Evolutionary conservation across 78 protist genomes (phyloP).

Genomic region (Emiliania huxleyi): DNA sequence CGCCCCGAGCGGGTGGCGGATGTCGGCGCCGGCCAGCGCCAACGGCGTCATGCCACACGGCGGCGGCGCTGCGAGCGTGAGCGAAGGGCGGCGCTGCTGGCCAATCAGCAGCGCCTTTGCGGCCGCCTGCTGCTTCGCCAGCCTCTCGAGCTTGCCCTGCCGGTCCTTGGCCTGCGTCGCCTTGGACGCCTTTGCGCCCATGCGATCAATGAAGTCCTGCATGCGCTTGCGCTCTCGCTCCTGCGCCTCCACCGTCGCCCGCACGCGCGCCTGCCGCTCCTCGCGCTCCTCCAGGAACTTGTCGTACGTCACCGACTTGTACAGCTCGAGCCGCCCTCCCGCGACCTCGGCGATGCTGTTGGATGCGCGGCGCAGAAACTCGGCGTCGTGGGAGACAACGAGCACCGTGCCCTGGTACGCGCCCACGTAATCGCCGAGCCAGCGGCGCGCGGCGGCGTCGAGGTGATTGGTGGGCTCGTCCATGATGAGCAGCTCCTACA

Average conservation of each 20-base stretch:
- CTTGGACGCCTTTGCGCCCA: slow-evolving; percentile 6
- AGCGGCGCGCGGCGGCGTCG: neutral
- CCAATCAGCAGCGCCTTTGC: neutral
- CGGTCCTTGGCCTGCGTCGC: neutral
- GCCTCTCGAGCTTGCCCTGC: neutral
- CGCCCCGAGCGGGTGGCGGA: neutral
- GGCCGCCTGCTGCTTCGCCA: neutral
- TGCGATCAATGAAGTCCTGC: neutral
- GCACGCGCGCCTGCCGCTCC: neutral
- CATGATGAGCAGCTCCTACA: neutral
- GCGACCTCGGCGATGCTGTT: neutral
- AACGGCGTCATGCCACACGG: neutral
- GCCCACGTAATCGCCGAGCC: neutral
- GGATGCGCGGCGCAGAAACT: neutral
- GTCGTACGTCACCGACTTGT: neutral
- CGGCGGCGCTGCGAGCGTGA: neutral
- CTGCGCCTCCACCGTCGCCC: neutral
- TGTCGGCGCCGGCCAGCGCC: neutral
- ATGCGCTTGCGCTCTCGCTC: neutral
- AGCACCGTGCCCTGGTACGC: neutral
- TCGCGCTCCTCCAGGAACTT: neutral
- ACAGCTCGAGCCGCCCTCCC: neutral
- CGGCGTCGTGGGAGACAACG: slow-evolving; percentile 15
- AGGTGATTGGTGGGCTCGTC: slow-evolving; percentile 18
- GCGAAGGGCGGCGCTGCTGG: neutral